Percentiles rank a stretch among this genome's conserved stretches.
phyloP scores from a whole-genome alignment of 306 rosid genomes.

The Trichosanthes truncata region DNA sequence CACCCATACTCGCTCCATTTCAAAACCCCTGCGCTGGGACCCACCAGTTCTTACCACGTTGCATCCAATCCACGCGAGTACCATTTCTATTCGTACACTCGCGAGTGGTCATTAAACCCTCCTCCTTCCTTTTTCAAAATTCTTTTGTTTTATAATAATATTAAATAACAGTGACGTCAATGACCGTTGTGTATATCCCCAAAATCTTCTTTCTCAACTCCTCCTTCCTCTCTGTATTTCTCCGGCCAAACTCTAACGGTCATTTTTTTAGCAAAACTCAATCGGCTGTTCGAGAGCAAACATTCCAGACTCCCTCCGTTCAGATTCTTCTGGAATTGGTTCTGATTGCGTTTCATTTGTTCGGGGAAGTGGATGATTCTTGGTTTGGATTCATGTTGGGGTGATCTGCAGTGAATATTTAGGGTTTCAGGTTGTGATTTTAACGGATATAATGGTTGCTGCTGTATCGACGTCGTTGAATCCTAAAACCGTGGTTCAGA shows the following conservation, averaged over 20 bases:
- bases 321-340: neutral
- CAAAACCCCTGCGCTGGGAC: neutral
- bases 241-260: slow-evolving; percentile 19
- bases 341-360: slow-evolving; percentile 9
- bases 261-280: neutral
- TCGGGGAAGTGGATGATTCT: neutral
- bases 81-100: neutral
- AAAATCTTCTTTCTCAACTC: neutral
- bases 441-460: slow-evolving; percentile 48
- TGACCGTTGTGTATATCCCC: slow-evolving; percentile 4
- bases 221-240: neutral
- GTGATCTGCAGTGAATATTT: neutral
- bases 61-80: neutral
- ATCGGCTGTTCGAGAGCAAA: too few species aligned
- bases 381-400: neutral
- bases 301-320: neutral
- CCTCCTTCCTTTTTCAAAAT: neutral
- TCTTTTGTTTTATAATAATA: neutral
- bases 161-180: neutral
- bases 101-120: neutral
- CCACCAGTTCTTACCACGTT: neutral
- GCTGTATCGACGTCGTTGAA: slow-evolving; percentile 52
- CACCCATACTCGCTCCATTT: neutral
- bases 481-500: slow-evolving; percentile 32
- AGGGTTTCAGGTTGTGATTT: slow-evolving; percentile 22